Evolutionary conservation across 257 asterid genomes (phyloP).

Genomic region (Nyctanthes arbortristis): DNA sequence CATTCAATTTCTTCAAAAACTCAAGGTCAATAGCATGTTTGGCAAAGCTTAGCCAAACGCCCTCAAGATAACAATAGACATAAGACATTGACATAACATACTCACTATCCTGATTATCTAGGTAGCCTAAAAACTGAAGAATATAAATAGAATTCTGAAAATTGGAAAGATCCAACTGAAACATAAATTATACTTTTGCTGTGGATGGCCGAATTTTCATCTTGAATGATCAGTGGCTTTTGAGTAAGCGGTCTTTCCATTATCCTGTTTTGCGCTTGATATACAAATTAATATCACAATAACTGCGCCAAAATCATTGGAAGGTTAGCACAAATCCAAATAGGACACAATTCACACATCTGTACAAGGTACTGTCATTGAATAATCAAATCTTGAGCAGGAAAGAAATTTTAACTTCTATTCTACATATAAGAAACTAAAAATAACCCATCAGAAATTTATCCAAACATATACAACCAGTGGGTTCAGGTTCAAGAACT

Average conservation of each 20-base stretch:
- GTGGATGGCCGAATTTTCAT: constrained; percentile 45
- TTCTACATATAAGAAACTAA: too few relatives aligned
- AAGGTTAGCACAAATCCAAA: neutral
- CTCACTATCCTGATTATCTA: neutral
- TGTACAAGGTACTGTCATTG: neutral
- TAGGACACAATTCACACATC: neutral
- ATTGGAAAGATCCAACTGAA: neutral
- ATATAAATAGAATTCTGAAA: constrained; percentile 8
- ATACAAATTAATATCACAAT: constrained; percentile 17
- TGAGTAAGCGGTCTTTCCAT: constrained; percentile 63
- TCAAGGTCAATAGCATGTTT: neutral
- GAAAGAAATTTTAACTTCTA: neutral
- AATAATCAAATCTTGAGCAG: neutral
- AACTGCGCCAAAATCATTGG: constrained; percentile 11
- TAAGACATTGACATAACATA: neutral
- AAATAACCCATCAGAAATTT: too few relatives aligned
- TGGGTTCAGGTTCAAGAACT: too few relatives aligned
- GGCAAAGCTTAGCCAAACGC: neutral
- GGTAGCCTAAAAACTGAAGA: neutral
- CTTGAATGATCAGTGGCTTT: constrained; percentile 60
- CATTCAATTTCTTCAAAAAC: neutral
- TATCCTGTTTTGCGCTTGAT: constrained; percentile 24
- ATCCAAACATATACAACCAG: too few relatives aligned
- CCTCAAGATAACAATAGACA: neutral
- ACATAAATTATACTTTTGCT: constrained; percentile 42